Evolutionary conservation across 768 basidiomycete species (phyloP).

Genomic region (Trametes gibbosa): DNA sequence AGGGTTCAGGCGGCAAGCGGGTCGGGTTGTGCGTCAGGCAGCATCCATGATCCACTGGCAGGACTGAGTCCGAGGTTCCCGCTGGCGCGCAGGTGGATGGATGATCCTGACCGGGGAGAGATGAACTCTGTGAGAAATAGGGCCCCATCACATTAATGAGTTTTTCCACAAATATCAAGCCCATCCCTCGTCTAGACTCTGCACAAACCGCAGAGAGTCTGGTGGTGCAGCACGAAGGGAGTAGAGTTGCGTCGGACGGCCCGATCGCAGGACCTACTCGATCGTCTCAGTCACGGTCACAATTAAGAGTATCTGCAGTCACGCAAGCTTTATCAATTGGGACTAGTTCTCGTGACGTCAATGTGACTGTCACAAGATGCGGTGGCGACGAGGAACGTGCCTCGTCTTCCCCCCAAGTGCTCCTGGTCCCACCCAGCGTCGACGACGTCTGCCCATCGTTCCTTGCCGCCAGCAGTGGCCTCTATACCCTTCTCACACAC

Average conservation of each 20-base stretch:
- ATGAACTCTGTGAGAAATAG: neutral
- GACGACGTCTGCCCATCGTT: slow-evolving; percentile 18
- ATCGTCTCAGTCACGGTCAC: slow-evolving; percentile 1
- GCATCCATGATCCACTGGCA: too few relatives aligned
- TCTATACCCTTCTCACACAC: slow-evolving; percentile 9
- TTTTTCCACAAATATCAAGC: neutral
- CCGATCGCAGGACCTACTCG: neutral
- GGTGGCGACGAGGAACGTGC: slow-evolving; percentile 23
- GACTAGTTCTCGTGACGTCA: slow-evolving; percentile 2
- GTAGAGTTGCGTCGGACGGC: neutral
- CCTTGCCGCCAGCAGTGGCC: slow-evolving; percentile 18
- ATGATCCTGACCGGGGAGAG: neutral
- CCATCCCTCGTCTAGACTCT: neutral
- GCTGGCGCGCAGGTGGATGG: neutral
- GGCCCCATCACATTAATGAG: neutral
- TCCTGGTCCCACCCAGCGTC: slow-evolving; percentile 19
- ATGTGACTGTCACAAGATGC: slow-evolving; percentile 16
- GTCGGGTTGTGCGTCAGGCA: neutral
- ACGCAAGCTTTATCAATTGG: neutral
- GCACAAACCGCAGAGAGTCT: neutral
- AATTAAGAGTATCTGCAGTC: neutral
- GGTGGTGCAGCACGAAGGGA: neutral
- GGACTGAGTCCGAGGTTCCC: slow-evolving; percentile 6
- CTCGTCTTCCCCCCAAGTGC: slow-evolving; percentile 10
- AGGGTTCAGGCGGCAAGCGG: neutral